Conservation (phyloP, 768 basidiomycete genomes). For the Ramaria rubella region DNA sequence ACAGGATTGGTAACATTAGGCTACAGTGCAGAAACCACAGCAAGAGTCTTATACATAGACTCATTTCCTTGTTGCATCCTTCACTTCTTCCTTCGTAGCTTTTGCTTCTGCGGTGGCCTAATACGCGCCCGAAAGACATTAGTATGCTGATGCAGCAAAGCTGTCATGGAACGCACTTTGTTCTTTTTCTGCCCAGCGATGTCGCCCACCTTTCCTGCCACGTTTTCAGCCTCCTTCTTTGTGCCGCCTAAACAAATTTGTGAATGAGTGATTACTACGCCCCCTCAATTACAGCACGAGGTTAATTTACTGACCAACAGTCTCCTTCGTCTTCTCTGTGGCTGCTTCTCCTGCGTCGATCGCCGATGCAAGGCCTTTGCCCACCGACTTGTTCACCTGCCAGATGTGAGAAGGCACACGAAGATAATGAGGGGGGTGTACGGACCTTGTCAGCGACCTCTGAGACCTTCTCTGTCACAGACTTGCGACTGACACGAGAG, state of each 20-base stretch:
- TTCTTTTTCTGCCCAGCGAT: constrained; percentile 15
- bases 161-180: constrained; percentile 9
- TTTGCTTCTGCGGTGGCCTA: constrained; percentile 16
- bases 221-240: not conserved
- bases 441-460: constrained; percentile 33
- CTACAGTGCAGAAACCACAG: too few relatives aligned
- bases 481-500: constrained; percentile 27
- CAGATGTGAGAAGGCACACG: not conserved
- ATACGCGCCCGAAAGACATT: constrained; percentile 2
- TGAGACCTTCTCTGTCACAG: constrained; percentile 34
- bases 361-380: constrained; percentile 32
- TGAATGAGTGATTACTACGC: not conserved
- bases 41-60: too few relatives aligned
- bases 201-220: constrained; percentile 10
- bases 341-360: constrained; percentile 38
- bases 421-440: not conserved
- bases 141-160: not conserved
- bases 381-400: constrained; percentile 37
- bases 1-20: too few relatives aligned
- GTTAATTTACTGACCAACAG: constrained; percentile 29
- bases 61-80: constrained; percentile 16
- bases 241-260: not conserved
- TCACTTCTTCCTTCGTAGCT: constrained; percentile 17
- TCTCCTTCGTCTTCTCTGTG: constrained; percentile 32
- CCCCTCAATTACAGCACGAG: too few relatives aligned